Percentiles rank a stretch among this genome's conserved stretches.
Conservation (phyloP, 352 stramenopile species). For the Phytophthora quininea region DNA sequence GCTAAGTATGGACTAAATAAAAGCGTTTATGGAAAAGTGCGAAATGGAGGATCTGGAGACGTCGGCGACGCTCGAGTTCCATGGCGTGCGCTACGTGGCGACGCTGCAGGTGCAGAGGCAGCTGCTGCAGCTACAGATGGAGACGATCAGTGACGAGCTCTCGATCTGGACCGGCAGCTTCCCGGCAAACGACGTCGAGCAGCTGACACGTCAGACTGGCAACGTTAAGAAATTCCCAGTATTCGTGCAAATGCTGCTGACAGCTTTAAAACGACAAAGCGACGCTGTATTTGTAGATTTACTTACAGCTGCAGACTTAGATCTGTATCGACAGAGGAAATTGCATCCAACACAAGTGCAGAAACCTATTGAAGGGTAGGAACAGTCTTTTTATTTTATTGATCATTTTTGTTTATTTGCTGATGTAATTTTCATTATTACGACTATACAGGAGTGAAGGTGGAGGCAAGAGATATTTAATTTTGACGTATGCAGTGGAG, state of each 20-base stretch:
- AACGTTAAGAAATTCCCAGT: constrained; percentile 93
- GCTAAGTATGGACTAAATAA: too few relatives aligned
- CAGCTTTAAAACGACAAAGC: constrained; percentile 71
- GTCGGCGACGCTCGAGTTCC: constrained; percentile 65
- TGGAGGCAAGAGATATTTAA: constrained; percentile 89
- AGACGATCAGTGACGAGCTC: constrained; percentile 27
- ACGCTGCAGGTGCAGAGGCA: constrained; percentile 65
- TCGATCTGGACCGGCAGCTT: constrained; percentile 71
- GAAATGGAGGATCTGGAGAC: constrained; percentile 68
- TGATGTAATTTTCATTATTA: constrained; percentile 1
- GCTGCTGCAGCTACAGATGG: constrained; percentile 72
- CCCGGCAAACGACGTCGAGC: constrained; percentile 80
- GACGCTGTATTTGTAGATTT: constrained; percentile 92
- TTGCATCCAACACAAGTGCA: constrained; percentile 25
- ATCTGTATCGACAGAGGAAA: constrained; percentile 82
- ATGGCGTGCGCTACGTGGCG: constrained; percentile 77
- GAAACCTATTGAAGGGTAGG: constrained; percentile 13
- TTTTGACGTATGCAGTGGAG: constrained; percentile 93
- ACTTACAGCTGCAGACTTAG: constrained; percentile 89
- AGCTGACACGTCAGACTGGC: constrained; percentile 93
- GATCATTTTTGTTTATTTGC: constrained; percentile 3
- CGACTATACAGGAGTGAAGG: not conserved
- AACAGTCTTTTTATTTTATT: constrained; percentile 4
- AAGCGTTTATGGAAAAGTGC: too few relatives aligned
- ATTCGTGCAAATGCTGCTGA: constrained; percentile 94